phyloP scores from a whole-genome alignment of 495 filamentous ascomycete genomes.

The Sordaria brevicollis region DNA sequence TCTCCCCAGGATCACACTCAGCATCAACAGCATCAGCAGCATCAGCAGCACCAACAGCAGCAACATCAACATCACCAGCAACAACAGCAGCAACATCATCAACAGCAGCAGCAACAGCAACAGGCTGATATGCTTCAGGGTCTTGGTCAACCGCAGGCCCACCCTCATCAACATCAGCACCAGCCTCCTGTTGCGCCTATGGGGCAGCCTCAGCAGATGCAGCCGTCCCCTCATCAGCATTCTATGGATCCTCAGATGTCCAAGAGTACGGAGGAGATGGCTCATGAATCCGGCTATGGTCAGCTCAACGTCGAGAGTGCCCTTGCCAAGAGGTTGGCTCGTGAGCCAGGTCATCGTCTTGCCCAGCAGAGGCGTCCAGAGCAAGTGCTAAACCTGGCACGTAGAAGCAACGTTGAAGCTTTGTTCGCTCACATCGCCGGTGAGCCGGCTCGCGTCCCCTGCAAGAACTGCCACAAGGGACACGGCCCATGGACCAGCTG shows the following conservation, averaged over 20 bases:
- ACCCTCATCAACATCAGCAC: conserved; percentile 16
- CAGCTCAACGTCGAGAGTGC: conserved; percentile 36
- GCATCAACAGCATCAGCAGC: conserved; percentile 7
- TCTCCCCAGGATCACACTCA: conserved; percentile 15
- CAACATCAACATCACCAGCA: conserved; percentile 1
- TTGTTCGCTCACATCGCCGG: conserved; percentile 41
- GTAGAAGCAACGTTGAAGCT: conserved; percentile 41
- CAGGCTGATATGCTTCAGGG: neutral
- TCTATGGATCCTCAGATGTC: conserved; percentile 18
- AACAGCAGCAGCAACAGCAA: conserved; percentile 15
- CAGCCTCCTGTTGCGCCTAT: conserved; percentile 14
- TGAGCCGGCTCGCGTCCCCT: conserved; percentile 29
- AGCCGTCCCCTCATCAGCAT: conserved; percentile 22
- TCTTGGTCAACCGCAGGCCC: neutral
- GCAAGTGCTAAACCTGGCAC: conserved; percentile 32
- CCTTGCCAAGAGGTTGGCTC: conserved; percentile 33
- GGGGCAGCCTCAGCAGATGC: conserved; percentile 14
- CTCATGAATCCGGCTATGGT: conserved; percentile 29
- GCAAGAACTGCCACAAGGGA: conserved; percentile 44
- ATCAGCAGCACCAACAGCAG: conserved; percentile 9
- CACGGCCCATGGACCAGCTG: conserved; percentile 40
- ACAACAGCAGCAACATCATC: conserved; percentile 9
- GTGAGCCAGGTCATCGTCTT: conserved; percentile 32
- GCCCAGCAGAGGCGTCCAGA: conserved; percentile 36
- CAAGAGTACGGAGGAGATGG: conserved; percentile 31